Conservation (phyloP, 2,329 filamentous ascomycete species). For the Trichoderma citrinoviride region DNA sequence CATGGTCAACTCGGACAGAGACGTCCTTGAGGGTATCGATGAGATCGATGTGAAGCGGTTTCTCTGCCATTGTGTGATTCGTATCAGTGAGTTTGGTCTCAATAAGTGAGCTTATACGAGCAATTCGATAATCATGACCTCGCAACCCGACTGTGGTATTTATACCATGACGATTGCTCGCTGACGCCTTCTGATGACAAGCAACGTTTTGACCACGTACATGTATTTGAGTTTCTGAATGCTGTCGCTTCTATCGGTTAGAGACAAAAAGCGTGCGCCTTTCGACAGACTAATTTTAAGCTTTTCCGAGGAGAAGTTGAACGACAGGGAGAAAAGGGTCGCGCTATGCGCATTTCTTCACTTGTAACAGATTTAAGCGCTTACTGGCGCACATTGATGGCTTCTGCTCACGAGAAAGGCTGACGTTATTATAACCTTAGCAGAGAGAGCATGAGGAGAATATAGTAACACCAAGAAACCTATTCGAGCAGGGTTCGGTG, state of each 20-base stretch:
- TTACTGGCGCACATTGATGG: not conserved
- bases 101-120: too few relatives aligned
- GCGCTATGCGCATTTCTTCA: not conserved
- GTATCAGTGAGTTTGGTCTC: too few relatives aligned
- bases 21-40: slow-evolving; percentile 13
- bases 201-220: too few relatives aligned
- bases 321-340: not conserved
- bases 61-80: too few relatives aligned
- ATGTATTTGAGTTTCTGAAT: slow-evolving; percentile 7
- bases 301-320: not conserved
- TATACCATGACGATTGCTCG: not conserved
- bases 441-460: not conserved
- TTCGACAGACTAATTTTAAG: not conserved
- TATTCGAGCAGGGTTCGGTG: too few relatives aligned
- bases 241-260: not conserved
- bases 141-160: not conserved
- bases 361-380: not conserved
- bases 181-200: not conserved
- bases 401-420: not conserved
- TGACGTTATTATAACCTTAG: not conserved
- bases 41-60: slow-evolving; percentile 13
- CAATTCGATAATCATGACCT: not conserved
- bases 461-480: too few relatives aligned
- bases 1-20: not conserved
- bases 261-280: not conserved